phyloP scores from a whole-genome alignment of 2,329 filamentous ascomycete species.

The Alternaria incomplexa region DNA sequence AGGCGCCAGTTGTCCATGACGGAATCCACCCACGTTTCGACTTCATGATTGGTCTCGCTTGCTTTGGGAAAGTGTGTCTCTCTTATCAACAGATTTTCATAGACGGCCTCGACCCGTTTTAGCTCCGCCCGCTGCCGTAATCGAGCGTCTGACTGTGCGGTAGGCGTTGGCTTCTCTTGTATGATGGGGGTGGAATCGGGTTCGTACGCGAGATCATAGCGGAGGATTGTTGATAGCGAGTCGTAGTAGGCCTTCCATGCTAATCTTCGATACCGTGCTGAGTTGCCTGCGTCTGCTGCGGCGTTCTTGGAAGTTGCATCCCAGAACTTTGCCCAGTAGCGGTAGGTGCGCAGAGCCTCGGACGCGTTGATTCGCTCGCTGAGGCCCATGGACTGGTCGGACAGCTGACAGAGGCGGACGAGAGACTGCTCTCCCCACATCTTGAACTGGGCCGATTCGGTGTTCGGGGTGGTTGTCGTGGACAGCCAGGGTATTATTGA shows the following conservation, averaged over 20 bases:
- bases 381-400: constrained; percentile 61
- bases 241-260: constrained; percentile 89
- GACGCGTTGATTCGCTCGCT: constrained; percentile 34
- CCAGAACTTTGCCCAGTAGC: constrained; percentile 75
- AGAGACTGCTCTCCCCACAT: constrained; percentile 82
- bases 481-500: constrained; percentile 69
- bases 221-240: constrained; percentile 77
- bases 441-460: constrained; percentile 62
- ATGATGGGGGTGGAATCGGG: constrained; percentile 49
- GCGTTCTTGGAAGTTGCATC: constrained; percentile 31
- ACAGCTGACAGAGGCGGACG: constrained; percentile 75
- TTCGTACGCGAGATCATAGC: constrained; percentile 66
- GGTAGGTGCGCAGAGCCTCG: constrained; percentile 56
- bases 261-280: constrained; percentile 57
- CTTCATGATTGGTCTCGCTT: constrained; percentile 75
- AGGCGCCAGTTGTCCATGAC: constrained; percentile 86
- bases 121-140: constrained; percentile 72
- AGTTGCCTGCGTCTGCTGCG: constrained; percentile 23
- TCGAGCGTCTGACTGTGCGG: constrained; percentile 35
- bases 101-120: constrained; percentile 77
- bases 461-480: constrained; percentile 60
- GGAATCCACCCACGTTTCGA: constrained; percentile 81
- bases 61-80: constrained; percentile 87
- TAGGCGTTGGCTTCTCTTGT: constrained; percentile 31
- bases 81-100: constrained; percentile 77